phyloP scores from a whole-genome alignment of 2,329 filamentous ascomycete species.

The Colletotrichum zoysiae region DNA sequence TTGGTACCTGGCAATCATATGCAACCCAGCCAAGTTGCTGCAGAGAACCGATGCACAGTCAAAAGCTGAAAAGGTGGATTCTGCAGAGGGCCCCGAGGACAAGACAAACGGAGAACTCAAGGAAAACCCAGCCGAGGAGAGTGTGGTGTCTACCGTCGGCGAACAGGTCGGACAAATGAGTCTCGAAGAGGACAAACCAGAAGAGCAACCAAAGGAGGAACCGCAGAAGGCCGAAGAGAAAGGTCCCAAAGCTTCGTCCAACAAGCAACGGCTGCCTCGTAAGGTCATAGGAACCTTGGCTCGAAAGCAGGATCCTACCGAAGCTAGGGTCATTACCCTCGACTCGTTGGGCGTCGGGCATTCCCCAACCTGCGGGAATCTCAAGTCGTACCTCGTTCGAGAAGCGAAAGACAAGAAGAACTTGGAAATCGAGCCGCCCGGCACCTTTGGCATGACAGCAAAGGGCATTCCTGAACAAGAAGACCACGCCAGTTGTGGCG shows the following conservation, averaged over 20 bases:
- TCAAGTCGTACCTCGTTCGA: slow-evolving; percentile 82
- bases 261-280: slow-evolving; percentile 38
- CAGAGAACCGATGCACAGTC: slow-evolving; percentile 42
- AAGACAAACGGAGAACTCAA: neutral
- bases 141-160: slow-evolving; percentile 24
- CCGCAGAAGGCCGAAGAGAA: slow-evolving; percentile 8
- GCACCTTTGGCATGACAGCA: slow-evolving; percentile 71
- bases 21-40: slow-evolving; percentile 80
- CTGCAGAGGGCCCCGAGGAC: slow-evolving; percentile 31
- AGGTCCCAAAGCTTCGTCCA: neutral
- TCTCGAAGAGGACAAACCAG: slow-evolving; percentile 18
- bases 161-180: slow-evolving; percentile 29
- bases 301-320: slow-evolving; percentile 60
- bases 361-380: slow-evolving; percentile 70
- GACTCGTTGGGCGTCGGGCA: slow-evolving; percentile 84
- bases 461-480: slow-evolving; percentile 81
- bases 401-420: slow-evolving; percentile 76
- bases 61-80: neutral
- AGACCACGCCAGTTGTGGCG: slow-evolving; percentile 90
- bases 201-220: slow-evolving; percentile 17
- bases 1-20: slow-evolving; percentile 97
- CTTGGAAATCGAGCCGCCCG: slow-evolving; percentile 53
- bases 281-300: slow-evolving; percentile 20
- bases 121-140: slow-evolving; percentile 6
- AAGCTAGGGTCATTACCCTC: slow-evolving; percentile 83